phyloP scores from a whole-genome alignment of 2,329 filamentous ascomycete species.

The Lecanicillium sp. region DNA sequence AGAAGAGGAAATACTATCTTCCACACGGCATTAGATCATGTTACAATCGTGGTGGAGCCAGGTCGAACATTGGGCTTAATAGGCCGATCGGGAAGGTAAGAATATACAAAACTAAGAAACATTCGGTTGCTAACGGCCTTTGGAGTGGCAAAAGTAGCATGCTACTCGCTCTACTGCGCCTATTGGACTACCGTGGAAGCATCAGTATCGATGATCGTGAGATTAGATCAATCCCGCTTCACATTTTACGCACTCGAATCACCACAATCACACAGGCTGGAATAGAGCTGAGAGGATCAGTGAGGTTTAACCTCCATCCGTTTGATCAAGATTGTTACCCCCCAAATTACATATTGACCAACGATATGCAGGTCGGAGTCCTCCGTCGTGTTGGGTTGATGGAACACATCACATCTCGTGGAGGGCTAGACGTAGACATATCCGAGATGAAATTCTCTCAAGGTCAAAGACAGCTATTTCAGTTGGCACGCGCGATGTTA shows the following conservation, averaged over 20 bases:
- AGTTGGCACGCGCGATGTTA: slow-evolving; percentile 6
- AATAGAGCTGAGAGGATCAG: not conserved
- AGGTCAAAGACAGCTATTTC: slow-evolving; percentile 3
- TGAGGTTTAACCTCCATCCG: slow-evolving; percentile 2
- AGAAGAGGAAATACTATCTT: too few species aligned
- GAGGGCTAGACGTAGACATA: not conserved
- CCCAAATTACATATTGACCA: not conserved
- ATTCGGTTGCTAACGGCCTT: not conserved
- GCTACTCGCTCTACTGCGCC: not conserved
- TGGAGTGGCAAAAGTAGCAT: not conserved
- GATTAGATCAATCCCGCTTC: not conserved
- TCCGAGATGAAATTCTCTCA: not conserved
- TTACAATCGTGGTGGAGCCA: not conserved
- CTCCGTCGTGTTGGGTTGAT: not conserved
- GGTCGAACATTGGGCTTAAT: not conserved
- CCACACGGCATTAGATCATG: not conserved
- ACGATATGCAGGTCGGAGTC: not conserved
- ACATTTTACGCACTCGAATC: slow-evolving; percentile 3
- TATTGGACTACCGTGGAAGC: not conserved
- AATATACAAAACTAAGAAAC: not conserved
- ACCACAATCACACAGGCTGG: slow-evolving; percentile 2
- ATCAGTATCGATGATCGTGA: not conserved
- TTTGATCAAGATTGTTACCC: not conserved
- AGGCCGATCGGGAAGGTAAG: not conserved
- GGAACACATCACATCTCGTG: not conserved